phyloP scores from a whole-genome alignment of 2,329 filamentous ascomycete genomes.

The Hypocreales sp. region DNA sequence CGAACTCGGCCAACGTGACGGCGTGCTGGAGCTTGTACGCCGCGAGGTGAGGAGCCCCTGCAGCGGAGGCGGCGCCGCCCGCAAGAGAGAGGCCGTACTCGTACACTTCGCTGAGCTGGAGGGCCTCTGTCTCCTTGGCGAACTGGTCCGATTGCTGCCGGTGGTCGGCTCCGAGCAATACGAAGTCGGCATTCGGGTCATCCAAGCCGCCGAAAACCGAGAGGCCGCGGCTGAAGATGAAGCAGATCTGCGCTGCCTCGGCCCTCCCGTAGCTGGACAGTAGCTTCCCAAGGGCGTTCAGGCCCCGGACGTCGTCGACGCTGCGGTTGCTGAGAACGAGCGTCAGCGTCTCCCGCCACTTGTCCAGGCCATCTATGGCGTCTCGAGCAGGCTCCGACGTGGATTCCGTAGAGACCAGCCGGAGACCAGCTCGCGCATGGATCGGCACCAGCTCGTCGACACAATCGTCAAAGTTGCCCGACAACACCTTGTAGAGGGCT shows the following conservation, averaged over 20 bases:
- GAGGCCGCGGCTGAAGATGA: slow-evolving; percentile 62
- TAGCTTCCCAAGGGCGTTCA: slow-evolving; percentile 68
- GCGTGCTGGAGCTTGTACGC: slow-evolving; percentile 89
- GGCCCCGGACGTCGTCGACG: slow-evolving; percentile 57
- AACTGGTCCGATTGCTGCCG: slow-evolving; percentile 54
- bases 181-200: slow-evolving; percentile 62
- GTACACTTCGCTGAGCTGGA: slow-evolving; percentile 92
- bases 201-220: slow-evolving; percentile 70
- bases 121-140: slow-evolving; percentile 65
- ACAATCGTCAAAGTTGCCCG: slow-evolving; percentile 86
- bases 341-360: slow-evolving; percentile 83
- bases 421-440: slow-evolving; percentile 80
- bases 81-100: slow-evolving; percentile 75
- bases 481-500: slow-evolving; percentile 83
- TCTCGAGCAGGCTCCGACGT: slow-evolving; percentile 48
- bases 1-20: slow-evolving; percentile 67
- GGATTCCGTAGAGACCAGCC: slow-evolving; percentile 68
- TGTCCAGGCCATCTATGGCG: slow-evolving; percentile 70
- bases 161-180: slow-evolving; percentile 77
- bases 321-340: slow-evolving; percentile 83
- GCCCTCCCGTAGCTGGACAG: slow-evolving; percentile 73
- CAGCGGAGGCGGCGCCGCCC: slow-evolving; percentile 30
- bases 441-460: slow-evolving; percentile 90
- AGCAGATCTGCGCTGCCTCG: slow-evolving; percentile 90
- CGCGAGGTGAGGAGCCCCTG: slow-evolving; percentile 65